phyloP scores from a whole-genome alignment of 192 early-diverging fungal genomes.

The Blastocladiella britannica region DNA sequence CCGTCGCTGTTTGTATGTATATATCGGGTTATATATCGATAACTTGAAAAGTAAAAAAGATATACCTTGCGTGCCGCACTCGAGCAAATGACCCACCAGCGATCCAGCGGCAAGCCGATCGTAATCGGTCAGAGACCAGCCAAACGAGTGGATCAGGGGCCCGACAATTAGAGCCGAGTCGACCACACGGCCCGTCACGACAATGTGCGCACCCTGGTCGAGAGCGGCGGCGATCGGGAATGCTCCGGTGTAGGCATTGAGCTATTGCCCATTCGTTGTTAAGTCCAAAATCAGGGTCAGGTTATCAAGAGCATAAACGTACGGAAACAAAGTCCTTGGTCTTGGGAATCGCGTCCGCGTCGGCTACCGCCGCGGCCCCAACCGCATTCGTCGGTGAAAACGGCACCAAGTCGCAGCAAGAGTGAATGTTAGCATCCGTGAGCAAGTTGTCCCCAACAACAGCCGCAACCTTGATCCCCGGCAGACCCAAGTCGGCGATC shows the following conservation, averaged over 20 bases:
- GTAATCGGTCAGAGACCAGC: constrained; percentile 27
- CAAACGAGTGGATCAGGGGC: constrained; percentile 37
- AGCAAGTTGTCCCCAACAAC: constrained; percentile 40
- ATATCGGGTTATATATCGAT: too few species aligned
- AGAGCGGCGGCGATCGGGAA: constrained; percentile 30
- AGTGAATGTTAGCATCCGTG: too few species aligned
- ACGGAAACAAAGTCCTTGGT: constrained; percentile 28
- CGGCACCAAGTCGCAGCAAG: neutral
- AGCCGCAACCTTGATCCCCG: constrained; percentile 28
- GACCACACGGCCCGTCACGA: constrained; percentile 44
- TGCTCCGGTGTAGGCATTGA: constrained; percentile 44
- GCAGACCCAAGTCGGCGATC: constrained; percentile 19
- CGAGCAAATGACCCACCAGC: constrained; percentile 43
- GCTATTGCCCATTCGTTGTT: too few species aligned
- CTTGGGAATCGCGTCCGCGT: constrained; percentile 26
- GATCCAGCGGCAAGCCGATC: constrained; percentile 38
- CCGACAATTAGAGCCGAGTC: constrained; percentile 42
- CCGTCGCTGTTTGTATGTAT: too few species aligned
- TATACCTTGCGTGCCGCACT: constrained; percentile 48
- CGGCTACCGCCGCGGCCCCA: constrained; percentile 3
- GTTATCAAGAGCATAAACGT: too few species aligned
- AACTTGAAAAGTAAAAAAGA: too few species aligned
- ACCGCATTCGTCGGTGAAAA: neutral
- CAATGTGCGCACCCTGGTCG: constrained; percentile 31
- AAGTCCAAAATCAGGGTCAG: too few species aligned